phyloP scores from a whole-genome alignment of 2,329 filamentous ascomycete genomes.

The Venturia pyrina region DNA sequence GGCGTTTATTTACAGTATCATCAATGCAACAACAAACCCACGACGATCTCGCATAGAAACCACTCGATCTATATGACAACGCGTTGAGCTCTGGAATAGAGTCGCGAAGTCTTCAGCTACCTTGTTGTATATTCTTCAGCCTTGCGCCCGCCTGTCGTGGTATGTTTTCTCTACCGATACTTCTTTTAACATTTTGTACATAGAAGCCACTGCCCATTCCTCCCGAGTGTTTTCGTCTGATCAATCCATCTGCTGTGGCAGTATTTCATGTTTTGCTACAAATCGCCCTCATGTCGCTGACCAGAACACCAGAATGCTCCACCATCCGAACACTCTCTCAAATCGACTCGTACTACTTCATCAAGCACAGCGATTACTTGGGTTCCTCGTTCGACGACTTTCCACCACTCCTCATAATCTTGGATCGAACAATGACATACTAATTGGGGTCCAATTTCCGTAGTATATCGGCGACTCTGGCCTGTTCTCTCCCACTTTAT shows the following conservation, averaged over 20 bases:
- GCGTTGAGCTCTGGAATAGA: neutral
- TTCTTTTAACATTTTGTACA: neutral
- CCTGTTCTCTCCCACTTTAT: neutral
- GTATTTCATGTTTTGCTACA: neutral
- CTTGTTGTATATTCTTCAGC: neutral
- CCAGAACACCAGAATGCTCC: neutral
- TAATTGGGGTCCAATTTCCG: neutral
- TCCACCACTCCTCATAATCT: no score
- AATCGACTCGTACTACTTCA: neutral
- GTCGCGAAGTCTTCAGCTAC: neutral
- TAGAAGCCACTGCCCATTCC: neutral
- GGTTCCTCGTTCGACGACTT: neutral
- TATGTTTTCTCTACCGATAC: neutral
- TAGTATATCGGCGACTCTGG: neutral
- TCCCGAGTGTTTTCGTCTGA: neutral
- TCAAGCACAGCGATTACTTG: neutral
- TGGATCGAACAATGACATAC: no score
- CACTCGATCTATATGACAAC: neutral
- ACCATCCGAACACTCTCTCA: neutral
- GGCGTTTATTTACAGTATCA: slow-evolving; percentile 1
- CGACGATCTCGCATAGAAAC: neutral
- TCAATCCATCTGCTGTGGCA: neutral
- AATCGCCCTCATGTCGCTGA: neutral
- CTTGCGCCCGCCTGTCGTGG: neutral
- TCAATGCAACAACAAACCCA: slow-evolving; percentile 1